phyloP scores from a whole-genome alignment of 1,284 basidiomycete species.

The Microbotryum scabiosae region DNA sequence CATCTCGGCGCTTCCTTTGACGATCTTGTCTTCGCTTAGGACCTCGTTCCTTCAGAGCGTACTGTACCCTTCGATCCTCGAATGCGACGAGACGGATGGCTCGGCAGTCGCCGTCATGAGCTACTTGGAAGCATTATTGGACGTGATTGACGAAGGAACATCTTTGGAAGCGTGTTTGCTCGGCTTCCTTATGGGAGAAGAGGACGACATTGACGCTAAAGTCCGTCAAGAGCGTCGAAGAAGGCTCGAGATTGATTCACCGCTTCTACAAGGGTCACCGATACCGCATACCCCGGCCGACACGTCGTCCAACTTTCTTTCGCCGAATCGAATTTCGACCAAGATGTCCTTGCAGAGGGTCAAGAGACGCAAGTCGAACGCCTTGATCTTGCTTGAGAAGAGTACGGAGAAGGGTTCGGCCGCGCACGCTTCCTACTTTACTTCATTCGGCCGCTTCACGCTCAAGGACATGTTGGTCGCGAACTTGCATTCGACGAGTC shows the following conservation, averaged over 20 bases:
- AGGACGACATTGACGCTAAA: constrained; percentile 44
- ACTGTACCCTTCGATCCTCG: constrained; percentile 80
- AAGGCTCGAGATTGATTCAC: background rate
- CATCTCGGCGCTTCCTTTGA: constrained; percentile 12
- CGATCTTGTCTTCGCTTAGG: constrained; percentile 14
- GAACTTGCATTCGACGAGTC: constrained; percentile 60
- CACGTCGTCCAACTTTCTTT: background rate
- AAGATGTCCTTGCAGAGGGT: constrained; percentile 23
- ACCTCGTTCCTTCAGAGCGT: constrained; percentile 51
- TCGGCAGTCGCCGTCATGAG: constrained; percentile 93
- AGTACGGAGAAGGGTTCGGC: constrained; percentile 48
- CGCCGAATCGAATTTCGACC: background rate
- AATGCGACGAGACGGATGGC: constrained; percentile 85
- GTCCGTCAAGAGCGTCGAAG: background rate
- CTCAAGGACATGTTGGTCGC: constrained; percentile 76
- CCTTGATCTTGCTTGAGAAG: constrained; percentile 72
- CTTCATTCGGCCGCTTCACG: constrained; percentile 74
- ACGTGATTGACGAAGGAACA: constrained; percentile 59
- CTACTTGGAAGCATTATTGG: constrained; percentile 81
- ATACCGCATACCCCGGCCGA: background rate
- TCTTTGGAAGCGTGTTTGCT: constrained; percentile 62
- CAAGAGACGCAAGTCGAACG: constrained; percentile 64
- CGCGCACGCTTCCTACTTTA: constrained; percentile 61
- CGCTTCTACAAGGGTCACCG: background rate
- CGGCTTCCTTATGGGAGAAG: constrained; percentile 70